Evolutionary conservation across 2,329 filamentous ascomycete species (phyloP).

Genomic region (Fusarium bulbicola): DNA sequence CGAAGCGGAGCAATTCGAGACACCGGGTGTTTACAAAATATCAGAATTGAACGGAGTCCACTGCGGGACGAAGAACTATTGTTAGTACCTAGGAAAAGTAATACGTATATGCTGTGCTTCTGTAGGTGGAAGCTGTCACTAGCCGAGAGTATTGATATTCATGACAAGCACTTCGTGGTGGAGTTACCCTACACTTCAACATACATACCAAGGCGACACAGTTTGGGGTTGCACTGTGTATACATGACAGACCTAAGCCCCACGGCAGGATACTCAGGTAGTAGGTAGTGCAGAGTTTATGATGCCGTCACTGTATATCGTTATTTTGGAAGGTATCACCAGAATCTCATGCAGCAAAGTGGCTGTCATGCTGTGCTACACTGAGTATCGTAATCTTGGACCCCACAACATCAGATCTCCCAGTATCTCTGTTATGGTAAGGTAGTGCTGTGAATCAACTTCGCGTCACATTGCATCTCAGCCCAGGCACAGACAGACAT

Average conservation of each 20-base stretch:
- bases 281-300: not conserved
- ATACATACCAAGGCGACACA: not conserved
- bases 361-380: conserved; percentile 14
- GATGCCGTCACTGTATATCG: conserved; percentile 1
- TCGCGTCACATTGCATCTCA: conserved; percentile 28
- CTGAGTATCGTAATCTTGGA: conserved; percentile 9
- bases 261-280: not conserved
- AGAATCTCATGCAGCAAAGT: not conserved
- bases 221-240: not conserved
- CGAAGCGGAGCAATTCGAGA: conserved; percentile 9
- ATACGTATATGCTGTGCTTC: not conserved
- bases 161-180: not conserved
- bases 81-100: not conserved
- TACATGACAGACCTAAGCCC: not conserved
- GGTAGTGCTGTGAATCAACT: not conserved
- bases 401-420: conserved; percentile 22
- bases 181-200: conserved; percentile 18
- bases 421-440: conserved; percentile 1
- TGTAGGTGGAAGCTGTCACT: conserved; percentile 3
- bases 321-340: conserved; percentile 9
- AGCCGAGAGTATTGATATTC: not conserved
- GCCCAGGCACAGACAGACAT: conserved; percentile 18
- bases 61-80: not conserved
- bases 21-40: not conserved
- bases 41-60: not conserved